phyloP scores from a whole-genome alignment of 345 rosid genomes.

The Hypericum androsaemum region DNA sequence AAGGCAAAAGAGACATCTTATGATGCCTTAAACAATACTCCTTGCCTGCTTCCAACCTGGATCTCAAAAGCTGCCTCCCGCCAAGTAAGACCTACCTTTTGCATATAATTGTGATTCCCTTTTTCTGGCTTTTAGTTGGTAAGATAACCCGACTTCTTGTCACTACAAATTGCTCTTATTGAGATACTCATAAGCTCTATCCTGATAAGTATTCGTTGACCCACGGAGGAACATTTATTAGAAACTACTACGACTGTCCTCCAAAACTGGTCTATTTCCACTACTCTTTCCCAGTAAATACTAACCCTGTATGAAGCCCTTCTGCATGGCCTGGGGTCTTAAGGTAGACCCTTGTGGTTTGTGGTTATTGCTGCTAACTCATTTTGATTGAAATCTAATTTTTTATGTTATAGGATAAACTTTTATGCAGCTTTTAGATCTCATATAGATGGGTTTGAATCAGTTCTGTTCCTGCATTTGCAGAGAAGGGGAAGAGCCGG shows the following conservation, averaged over 20 bases:
- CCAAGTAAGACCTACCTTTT: constrained; percentile 50
- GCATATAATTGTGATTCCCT: not conserved
- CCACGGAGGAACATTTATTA: too few species aligned
- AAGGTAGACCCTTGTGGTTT: too few species aligned
- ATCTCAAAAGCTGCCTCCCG: constrained; percentile 96
- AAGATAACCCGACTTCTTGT: too few species aligned
- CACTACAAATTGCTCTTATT: too few species aligned
- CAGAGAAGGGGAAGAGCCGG: constrained; percentile 99
- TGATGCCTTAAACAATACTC: constrained; percentile 97
- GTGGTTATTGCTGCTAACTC: constrained; percentile 3
- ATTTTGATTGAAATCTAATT: constrained; percentile 1
- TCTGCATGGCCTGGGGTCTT: too few species aligned
- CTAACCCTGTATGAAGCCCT: too few species aligned
- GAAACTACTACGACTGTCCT: too few species aligned
- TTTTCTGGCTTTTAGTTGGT: too few species aligned
- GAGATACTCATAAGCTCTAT: too few species aligned
- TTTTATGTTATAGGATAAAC: not conserved
- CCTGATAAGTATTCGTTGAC: too few species aligned
- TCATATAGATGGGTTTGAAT: not conserved
- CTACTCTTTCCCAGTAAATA: too few species aligned
- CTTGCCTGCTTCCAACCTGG: constrained; percentile 98
- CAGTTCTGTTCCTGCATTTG: constrained; percentile 5
- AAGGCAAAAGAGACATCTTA: constrained; percentile 99
- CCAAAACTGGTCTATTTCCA: too few species aligned
- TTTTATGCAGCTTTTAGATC: not conserved